phyloP scores from a whole-genome alignment of 345 rosid species.

The Citrus mangshanensis region DNA sequence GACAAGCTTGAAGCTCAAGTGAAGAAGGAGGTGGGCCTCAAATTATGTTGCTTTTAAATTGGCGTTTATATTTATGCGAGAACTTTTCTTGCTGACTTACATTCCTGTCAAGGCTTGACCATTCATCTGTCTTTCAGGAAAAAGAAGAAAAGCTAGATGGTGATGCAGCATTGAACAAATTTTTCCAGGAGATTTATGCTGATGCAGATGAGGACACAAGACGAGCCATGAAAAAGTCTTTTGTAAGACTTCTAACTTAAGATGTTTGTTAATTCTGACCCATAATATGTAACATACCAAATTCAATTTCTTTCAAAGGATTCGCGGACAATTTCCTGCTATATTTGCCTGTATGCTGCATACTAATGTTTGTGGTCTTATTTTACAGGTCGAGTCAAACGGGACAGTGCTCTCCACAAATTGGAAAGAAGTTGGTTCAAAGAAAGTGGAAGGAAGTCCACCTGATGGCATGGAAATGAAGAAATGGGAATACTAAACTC shows the following conservation, averaged over 20 bases:
- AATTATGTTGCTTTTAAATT: background rate
- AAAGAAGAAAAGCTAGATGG: conserved; percentile 95
- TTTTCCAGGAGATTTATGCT: conserved; percentile 77
- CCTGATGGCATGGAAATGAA: conserved; percentile 95
- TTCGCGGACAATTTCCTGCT: background rate
- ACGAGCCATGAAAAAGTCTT: conserved; percentile 94
- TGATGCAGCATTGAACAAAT: conserved; percentile 92
- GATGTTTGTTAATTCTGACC: background rate
- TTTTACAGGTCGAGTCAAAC: conserved; percentile 73
- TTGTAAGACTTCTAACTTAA: conserved; percentile 46
- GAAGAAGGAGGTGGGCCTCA: conserved; percentile 60
- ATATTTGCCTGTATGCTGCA: background rate
- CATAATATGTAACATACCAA: background rate
- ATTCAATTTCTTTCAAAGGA: background rate
- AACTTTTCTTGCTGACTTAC: background rate
- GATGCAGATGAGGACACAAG: conserved; percentile 83
- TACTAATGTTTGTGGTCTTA: background rate
- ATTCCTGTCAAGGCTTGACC: background rate
- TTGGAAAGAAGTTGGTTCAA: conserved; percentile 89
- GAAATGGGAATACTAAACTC: conserved; percentile 66
- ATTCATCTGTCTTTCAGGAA: conserved; percentile 50
- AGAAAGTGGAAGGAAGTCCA: conserved; percentile 90
- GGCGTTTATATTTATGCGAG: background rate
- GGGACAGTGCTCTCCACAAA: conserved; percentile 96
- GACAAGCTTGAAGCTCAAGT: conserved; percentile 86